Conservation (phyloP, 208 protist species). For the Trypanosoma theileri region DNA sequence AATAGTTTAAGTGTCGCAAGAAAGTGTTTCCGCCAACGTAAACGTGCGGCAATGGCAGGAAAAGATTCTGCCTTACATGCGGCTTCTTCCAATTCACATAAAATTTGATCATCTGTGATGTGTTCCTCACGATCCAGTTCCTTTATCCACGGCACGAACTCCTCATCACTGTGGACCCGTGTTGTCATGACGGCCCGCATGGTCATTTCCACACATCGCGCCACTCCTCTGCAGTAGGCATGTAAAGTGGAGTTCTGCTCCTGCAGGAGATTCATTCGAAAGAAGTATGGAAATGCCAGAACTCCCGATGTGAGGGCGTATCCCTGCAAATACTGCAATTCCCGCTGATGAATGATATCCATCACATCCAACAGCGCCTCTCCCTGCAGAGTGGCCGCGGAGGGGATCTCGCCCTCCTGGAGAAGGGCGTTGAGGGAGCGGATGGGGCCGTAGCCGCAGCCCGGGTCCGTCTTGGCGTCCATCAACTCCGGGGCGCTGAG, state of each 20-base stretch:
- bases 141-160: constrained; percentile 66
- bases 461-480: constrained; percentile 86
- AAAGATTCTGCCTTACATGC: constrained; percentile 25
- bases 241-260: constrained; percentile 54
- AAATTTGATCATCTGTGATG: constrained; percentile 53
- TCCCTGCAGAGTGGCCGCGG: constrained; percentile 43
- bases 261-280: constrained; percentile 62
- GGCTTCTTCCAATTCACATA: constrained; percentile 62
- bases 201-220: constrained; percentile 53
- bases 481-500: constrained; percentile 82
- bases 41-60: constrained; percentile 47
- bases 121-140: constrained; percentile 57
- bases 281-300: constrained; percentile 78
- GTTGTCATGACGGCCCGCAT: constrained; percentile 69
- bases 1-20: constrained; percentile 54
- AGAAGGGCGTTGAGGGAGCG: constrained; percentile 55
- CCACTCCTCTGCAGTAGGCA: constrained; percentile 76
- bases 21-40: constrained; percentile 71
- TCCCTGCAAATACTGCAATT: constrained; percentile 69
- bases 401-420: constrained; percentile 45
- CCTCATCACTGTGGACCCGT: constrained; percentile 79
- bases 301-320: constrained; percentile 68
- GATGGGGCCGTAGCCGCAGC: constrained; percentile 54
- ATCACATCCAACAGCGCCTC: constrained; percentile 64
- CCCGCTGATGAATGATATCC: constrained; percentile 71